phyloP scores from a whole-genome alignment of 2,329 filamentous ascomycete species.

The Hansfordia pulvinata region DNA sequence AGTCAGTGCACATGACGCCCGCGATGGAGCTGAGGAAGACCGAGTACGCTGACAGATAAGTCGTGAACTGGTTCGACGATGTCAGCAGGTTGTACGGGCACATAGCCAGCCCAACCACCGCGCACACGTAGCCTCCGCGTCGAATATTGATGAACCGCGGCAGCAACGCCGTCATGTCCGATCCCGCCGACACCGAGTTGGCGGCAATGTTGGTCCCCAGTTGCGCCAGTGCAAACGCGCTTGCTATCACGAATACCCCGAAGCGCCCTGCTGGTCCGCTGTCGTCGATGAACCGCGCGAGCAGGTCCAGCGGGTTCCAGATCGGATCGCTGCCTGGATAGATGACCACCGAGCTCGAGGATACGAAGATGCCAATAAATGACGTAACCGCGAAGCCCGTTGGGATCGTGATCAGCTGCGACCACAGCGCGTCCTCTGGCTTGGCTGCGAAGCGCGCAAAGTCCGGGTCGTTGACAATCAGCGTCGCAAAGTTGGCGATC shows the following conservation, averaged over 20 bases:
- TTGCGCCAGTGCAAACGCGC: slow-evolving; percentile 64
- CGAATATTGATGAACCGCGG: slow-evolving; percentile 76
- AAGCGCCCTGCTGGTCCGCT: slow-evolving; percentile 56
- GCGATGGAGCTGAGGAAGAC: slow-evolving; percentile 91
- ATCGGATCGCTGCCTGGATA: slow-evolving; percentile 47
- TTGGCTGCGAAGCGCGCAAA: slow-evolving; percentile 73
- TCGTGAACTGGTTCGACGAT: slow-evolving; percentile 71
- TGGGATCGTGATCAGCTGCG: slow-evolving; percentile 65
- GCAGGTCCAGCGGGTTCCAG: slow-evolving; percentile 60
- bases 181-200: slow-evolving; percentile 73
- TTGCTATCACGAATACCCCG: slow-evolving; percentile 60
- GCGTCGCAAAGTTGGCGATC: slow-evolving; percentile 80
- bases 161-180: slow-evolving; percentile 67
- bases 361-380: slow-evolving; percentile 72
- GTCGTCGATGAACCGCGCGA: slow-evolving; percentile 54
- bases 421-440: slow-evolving; percentile 65
- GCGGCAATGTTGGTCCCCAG: slow-evolving; percentile 80
- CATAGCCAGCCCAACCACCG: slow-evolving; percentile 66
- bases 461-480: slow-evolving; percentile 74
- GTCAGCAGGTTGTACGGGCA: slow-evolving; percentile 74
- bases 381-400: slow-evolving; percentile 64
- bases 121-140: slow-evolving; percentile 77
- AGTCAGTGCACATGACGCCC: slow-evolving; percentile 81
- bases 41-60: slow-evolving; percentile 81
- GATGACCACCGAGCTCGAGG: slow-evolving; percentile 57